Conservation (phyloP, 1,284 basidiomycete genomes). For the Ceratobasidium sp. region DNA sequence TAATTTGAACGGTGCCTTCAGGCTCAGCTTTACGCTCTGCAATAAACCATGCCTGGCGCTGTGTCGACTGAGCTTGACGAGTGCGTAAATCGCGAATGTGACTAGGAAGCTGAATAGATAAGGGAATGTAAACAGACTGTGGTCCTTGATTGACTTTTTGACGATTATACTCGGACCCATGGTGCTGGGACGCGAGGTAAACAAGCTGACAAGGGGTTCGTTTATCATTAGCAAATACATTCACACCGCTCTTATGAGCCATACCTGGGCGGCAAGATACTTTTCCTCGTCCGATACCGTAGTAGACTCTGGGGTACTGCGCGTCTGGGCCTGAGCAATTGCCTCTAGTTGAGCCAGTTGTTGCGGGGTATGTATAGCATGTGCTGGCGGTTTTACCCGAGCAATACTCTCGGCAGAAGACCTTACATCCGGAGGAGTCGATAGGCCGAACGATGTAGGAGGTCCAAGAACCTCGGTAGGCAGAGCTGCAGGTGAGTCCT, state of each 20-base stretch:
- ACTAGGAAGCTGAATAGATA: slow-evolving; percentile 74
- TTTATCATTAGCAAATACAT: not conserved
- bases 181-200: slow-evolving; percentile 79
- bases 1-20: not conserved
- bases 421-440: not conserved
- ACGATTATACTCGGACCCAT: slow-evolving; percentile 78
- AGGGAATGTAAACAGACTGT: slow-evolving; percentile 70
- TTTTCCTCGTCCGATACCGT: slow-evolving; percentile 32
- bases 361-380: slow-evolving; percentile 33
- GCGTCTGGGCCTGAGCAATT: slow-evolving; percentile 33
- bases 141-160: slow-evolving; percentile 73
- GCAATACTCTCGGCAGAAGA: not conserved
- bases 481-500: slow-evolving; percentile 1
- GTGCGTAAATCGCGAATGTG: slow-evolving; percentile 68
- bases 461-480: not conserved
- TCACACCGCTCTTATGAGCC: not conserved
- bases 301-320: slow-evolving; percentile 6
- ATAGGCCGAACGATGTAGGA: not conserved
- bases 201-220: slow-evolving; percentile 59
- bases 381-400: slow-evolving; percentile 8
- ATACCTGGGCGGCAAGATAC: slow-evolving; percentile 22
- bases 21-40: not conserved
- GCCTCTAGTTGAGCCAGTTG: slow-evolving; percentile 41
- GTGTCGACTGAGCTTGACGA: slow-evolving; percentile 61
- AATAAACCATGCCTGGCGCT: slow-evolving; percentile 24